These are phyloP conservation scores for Pholiota conissans DNA, from an alignment of 768 basidiomycete genomes.

Conservation along the genomic window DNA sequence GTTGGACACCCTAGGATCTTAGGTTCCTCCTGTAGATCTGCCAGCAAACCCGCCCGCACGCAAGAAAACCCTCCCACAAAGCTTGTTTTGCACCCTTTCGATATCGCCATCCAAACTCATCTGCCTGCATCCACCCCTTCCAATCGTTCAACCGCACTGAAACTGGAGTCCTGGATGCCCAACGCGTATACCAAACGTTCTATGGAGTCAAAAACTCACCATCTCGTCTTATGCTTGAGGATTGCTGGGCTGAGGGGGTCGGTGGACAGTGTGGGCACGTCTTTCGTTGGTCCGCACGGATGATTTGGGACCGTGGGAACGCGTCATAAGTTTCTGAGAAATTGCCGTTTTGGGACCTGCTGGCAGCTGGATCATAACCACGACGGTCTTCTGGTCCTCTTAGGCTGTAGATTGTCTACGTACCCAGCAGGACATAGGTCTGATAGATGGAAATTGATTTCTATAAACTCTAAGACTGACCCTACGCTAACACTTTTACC, in stretches of 20 bases:
- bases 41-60: neutral
- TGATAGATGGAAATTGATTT: too few relatives aligned
- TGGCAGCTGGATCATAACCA: too few relatives aligned
- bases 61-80: neutral
- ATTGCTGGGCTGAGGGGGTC: constrained; percentile 24
- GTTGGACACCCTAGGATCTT: neutral
- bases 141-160: constrained; percentile 19
- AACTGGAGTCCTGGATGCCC: constrained; percentile 13
- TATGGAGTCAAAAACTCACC: constrained; percentile 36
- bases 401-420: too few relatives aligned
- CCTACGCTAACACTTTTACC: too few relatives aligned
- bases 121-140: constrained; percentile 25
- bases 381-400: too few relatives aligned
- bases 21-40: neutral
- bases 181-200: constrained; percentile 11
- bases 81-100: neutral
- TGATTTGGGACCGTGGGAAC: constrained; percentile 20
- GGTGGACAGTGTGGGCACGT: constrained; percentile 20
- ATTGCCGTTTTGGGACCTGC: neutral
- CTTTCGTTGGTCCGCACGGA: constrained; percentile 15
- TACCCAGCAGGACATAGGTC: too few relatives aligned
- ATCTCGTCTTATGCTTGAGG: constrained; percentile 44
- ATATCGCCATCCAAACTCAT: constrained; percentile 25
- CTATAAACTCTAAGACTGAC: too few relatives aligned
- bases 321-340: neutral